These are phyloP conservation scores for Xanthoparmelia taractica DNA, from an alignment of 495 filamentous ascomycete species.

Conservation along the genomic window DNA sequence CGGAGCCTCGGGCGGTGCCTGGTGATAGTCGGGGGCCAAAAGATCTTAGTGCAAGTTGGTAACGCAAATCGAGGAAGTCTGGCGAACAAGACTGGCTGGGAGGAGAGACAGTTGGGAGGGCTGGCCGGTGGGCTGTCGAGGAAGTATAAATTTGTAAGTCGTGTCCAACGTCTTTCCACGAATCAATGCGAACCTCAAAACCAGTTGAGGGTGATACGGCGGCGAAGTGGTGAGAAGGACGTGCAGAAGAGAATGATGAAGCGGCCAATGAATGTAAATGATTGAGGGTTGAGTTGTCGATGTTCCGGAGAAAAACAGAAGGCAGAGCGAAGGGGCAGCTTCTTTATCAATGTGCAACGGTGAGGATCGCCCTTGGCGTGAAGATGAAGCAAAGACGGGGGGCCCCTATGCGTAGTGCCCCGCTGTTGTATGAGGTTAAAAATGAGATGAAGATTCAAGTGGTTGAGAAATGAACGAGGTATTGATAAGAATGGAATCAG, in stretches of 20 bases:
- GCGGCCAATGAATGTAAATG: background rate
- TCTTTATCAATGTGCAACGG: slow-evolving; percentile 21
- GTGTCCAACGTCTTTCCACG: background rate
- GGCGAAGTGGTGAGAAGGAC: slow-evolving; percentile 7
- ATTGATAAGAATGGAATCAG: slow-evolving; percentile 9
- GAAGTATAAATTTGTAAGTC: background rate
- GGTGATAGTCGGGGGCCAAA: slow-evolving; percentile 22
- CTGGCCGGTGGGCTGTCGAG: slow-evolving; percentile 6
- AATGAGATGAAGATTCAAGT: slow-evolving; percentile 14
- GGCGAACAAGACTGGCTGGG: background rate
- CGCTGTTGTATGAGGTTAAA: slow-evolving; percentile 23
- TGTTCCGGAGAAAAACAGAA: slow-evolving; percentile 19
- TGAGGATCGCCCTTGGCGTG: slow-evolving; percentile 22
- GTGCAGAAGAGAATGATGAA: slow-evolving; percentile 1
- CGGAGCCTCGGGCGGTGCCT: slow-evolving; percentile 26
- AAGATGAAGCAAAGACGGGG: slow-evolving; percentile 23
- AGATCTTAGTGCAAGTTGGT: slow-evolving; percentile 10
- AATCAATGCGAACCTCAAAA: slow-evolving; percentile 18
- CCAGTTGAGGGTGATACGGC: slow-evolving; percentile 22
- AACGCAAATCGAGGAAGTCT: slow-evolving; percentile 10
- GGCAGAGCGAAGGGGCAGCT: slow-evolving; percentile 12
- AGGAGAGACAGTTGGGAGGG: slow-evolving; percentile 2
- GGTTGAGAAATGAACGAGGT: slow-evolving; percentile 16
- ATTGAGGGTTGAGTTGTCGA: slow-evolving; percentile 13
- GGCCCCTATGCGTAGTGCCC: slow-evolving; percentile 18